A percentile compares a stretch with the other conserved stretches of the same genome.
phyloP scores from a whole-genome alignment of 768 basidiomycete species.

The Russula ochroleuca region DNA sequence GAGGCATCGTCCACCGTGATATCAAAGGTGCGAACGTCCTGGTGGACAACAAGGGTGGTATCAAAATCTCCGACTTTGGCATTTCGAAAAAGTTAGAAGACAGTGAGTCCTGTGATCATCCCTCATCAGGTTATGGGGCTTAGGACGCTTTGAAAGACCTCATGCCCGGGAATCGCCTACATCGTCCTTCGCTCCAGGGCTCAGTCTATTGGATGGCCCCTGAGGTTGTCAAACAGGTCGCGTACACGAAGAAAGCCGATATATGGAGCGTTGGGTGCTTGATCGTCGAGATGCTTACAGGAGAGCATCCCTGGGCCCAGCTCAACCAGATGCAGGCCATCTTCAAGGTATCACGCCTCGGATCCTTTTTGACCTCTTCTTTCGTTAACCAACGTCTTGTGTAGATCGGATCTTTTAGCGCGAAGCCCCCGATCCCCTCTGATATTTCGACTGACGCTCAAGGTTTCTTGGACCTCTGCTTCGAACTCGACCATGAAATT shows the following conservation, averaged over 20 bases:
- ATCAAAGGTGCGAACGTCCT: conserved; percentile 99
- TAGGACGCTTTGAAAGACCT: conserved; percentile 35
- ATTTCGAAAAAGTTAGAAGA: conserved; percentile 97
- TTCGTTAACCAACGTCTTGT: conserved; percentile 5
- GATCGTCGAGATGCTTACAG: conserved; percentile 95
- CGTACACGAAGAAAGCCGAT: conserved; percentile 87
- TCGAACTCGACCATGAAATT: conserved; percentile 76
- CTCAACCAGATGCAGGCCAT: conserved; percentile 99
- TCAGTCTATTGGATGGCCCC: conserved; percentile 99
- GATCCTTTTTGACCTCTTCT: not conserved
- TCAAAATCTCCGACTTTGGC: conserved; percentile 96
- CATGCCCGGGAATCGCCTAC: conserved; percentile 60
- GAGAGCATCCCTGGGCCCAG: conserved; percentile 93
- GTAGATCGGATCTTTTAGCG: conserved; percentile 87
- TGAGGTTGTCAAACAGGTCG: conserved; percentile 94
- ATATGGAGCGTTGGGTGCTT: conserved; percentile 96
- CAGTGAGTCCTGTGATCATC: conserved; percentile 52
- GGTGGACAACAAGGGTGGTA: conserved; percentile 95
- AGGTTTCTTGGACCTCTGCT: conserved; percentile 80
- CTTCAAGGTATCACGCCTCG: conserved; percentile 63
- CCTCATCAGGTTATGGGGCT: not conserved
- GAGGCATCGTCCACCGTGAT: conserved; percentile 94
- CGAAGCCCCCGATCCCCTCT: conserved; percentile 80
- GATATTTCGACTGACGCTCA: conserved; percentile 89
- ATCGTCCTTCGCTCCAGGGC: conserved; percentile 92